These are phyloP conservation scores for Dendrocalamus latiflorus DNA, from an alignment of 202 grass and related monocot species.

Conservation along the genomic window DNA sequence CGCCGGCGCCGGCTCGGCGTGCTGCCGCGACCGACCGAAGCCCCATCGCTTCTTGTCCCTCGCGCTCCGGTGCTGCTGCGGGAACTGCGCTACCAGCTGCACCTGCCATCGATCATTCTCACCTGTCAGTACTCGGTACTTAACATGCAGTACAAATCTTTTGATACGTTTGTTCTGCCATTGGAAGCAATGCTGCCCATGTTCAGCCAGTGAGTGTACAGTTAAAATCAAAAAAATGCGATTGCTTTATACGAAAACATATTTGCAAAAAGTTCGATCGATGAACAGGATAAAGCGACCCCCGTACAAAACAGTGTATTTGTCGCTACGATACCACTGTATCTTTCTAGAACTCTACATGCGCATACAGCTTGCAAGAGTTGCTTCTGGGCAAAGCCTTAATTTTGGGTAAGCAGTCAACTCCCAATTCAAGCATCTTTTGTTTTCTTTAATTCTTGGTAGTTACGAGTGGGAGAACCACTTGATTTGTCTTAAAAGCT, in stretches of 20 bases:
- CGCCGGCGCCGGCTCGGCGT: constrained; percentile 29
- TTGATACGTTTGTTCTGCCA: not conserved
- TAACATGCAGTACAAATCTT: not conserved
- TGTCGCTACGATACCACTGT: not conserved
- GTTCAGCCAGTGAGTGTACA: not conserved
- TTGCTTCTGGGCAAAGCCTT: constrained; percentile 6
- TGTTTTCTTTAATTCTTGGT: not conserved
- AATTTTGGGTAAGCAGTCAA: not conserved
- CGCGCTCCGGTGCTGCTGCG: constrained; percentile 30
- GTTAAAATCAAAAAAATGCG: not conserved
- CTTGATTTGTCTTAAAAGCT: not conserved
- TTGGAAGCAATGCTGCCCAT: not conserved
- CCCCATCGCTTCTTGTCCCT: constrained; percentile 92
- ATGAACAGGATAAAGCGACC: not conserved
- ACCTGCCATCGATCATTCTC: constrained; percentile 23
- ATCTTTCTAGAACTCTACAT: not conserved
- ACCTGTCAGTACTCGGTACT: not conserved
- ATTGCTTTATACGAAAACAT: not conserved
- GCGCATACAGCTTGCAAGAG: not conserved
- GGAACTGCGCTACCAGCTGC: constrained; percentile 43
- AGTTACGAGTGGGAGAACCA: not conserved
- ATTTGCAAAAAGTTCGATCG: not conserved
- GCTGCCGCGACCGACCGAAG: constrained; percentile 49
- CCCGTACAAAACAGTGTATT: not conserved
- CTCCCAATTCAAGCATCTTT: not conserved